Evolutionary conservation across 495 filamentous ascomycete species (phyloP).

Genomic region (Stereocaulon alpinum): DNA sequence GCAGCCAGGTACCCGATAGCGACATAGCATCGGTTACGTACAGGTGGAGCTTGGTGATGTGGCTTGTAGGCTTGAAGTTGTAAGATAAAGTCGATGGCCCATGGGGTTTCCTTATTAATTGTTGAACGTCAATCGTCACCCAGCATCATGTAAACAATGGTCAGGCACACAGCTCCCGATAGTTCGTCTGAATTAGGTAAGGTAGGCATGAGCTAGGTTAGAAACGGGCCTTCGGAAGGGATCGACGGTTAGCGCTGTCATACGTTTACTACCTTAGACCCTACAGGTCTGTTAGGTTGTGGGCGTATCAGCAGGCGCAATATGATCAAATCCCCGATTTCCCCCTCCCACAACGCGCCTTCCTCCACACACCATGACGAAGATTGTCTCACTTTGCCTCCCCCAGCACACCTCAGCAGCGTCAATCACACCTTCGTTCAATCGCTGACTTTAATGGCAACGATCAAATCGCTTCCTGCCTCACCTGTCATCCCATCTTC

Average conservation of each 20-base stretch:
- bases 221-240: not conserved
- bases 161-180: no score
- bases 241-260: not conserved
- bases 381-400: not conserved
- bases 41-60: not conserved
- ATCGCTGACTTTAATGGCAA: conserved; percentile 37
- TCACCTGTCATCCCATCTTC: conserved; percentile 47
- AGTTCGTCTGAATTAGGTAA: not conserved
- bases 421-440: not conserved
- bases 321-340: not conserved
- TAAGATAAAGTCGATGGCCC: not conserved
- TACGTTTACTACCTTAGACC: not conserved
- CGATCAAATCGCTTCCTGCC: conserved; percentile 53
- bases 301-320: not conserved
- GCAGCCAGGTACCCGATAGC: not conserved
- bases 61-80: not conserved
- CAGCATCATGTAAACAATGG: no score
- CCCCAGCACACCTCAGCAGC: not conserved
- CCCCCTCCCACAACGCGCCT: not conserved
- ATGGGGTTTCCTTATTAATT: not conserved
- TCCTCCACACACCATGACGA: not conserved
- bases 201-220: not conserved
- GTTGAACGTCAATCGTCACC: not conserved
- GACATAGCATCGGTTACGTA: not conserved
- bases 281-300: not conserved